Conservation (phyloP, 768 basidiomycete species). For the Boletus rubroflammeus region DNA sequence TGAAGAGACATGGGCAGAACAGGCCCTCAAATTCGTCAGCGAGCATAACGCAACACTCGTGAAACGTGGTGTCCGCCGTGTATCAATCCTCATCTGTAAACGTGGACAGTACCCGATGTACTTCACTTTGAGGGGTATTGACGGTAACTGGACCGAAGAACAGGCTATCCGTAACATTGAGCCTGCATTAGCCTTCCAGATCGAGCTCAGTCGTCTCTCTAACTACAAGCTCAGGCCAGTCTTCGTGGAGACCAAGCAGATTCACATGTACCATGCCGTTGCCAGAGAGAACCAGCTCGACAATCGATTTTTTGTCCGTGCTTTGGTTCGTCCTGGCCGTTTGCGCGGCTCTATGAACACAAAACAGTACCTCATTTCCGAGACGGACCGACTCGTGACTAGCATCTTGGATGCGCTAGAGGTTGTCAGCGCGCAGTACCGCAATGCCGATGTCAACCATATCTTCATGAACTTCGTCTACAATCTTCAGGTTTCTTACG, state of each 20-base stretch:
- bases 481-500: slow-evolving; percentile 91
- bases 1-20: slow-evolving; percentile 74
- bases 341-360: slow-evolving; percentile 89
- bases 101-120: slow-evolving; percentile 90
- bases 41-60: slow-evolving; percentile 56
- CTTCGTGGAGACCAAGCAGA: slow-evolving; percentile 95
- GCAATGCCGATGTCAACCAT: slow-evolving; percentile 96
- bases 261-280: slow-evolving; percentile 95
- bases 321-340: slow-evolving; percentile 92
- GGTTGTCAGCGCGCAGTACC: slow-evolving; percentile 83
- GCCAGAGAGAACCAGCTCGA: slow-evolving; percentile 97
- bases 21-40: slow-evolving; percentile 70
- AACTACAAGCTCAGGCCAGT: slow-evolving; percentile 96
- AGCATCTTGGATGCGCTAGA: slow-evolving; percentile 93
- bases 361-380: slow-evolving; percentile 97
- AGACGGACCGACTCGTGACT: slow-evolving; percentile 95
- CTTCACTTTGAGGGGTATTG: slow-evolving; percentile 80
- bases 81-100: slow-evolving; percentile 90
- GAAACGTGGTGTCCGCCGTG: slow-evolving; percentile 82
- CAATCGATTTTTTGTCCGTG: slow-evolving; percentile 96
- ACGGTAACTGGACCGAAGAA: slow-evolving; percentile 85
- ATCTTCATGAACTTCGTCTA: slow-evolving; percentile 99
- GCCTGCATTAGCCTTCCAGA: slow-evolving; percentile 95
- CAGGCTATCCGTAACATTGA: slow-evolving; percentile 97
- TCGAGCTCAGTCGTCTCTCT: slow-evolving; percentile 93